A percentile compares a stretch with the other conserved stretches of the same genome.
Evolutionary conservation across 1,139 yeast genomes (phyloP).

Genomic region (Suhomyces wounanorum): DNA sequence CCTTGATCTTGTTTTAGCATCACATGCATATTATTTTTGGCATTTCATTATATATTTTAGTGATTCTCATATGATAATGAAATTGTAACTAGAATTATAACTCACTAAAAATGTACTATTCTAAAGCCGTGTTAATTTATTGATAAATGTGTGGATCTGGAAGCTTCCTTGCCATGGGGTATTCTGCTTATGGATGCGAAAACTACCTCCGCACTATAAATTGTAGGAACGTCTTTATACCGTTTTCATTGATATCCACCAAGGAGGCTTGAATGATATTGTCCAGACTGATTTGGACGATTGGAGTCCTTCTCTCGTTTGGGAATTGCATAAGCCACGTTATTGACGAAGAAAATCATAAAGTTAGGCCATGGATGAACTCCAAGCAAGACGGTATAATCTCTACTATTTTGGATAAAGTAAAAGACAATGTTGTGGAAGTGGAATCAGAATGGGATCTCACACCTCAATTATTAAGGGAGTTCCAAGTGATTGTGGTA

Average conservation of each 20-base stretch:
- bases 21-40: neutral
- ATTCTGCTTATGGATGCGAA: neutral
- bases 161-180: neutral
- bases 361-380: neutral
- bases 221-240: neutral
- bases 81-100: too few species aligned
- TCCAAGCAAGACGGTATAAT: neutral
- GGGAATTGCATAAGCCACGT: neutral
- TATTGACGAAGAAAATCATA: neutral
- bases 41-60: neutral
- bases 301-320: neutral
- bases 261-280: neutral
- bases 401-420: neutral
- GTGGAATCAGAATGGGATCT: slow-evolving; percentile 11
- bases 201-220: neutral
- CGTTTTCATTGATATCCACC: neutral
- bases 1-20: neutral
- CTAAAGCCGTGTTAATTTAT: too few species aligned
- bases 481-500: slow-evolving; percentile 12
- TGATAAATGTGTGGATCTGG: neutral
- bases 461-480: slow-evolving; percentile 9
- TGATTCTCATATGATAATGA: too few species aligned
- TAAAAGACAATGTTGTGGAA: slow-evolving; percentile 6
- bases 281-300: neutral
- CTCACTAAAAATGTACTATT: too few species aligned